A percentile compares a stretch with the other conserved stretches of the same genome.
These are phyloP conservation scores for Diaporthe eres DNA, from an alignment of 2,329 filamentous ascomycete species.

Conservation along the genomic window DNA sequence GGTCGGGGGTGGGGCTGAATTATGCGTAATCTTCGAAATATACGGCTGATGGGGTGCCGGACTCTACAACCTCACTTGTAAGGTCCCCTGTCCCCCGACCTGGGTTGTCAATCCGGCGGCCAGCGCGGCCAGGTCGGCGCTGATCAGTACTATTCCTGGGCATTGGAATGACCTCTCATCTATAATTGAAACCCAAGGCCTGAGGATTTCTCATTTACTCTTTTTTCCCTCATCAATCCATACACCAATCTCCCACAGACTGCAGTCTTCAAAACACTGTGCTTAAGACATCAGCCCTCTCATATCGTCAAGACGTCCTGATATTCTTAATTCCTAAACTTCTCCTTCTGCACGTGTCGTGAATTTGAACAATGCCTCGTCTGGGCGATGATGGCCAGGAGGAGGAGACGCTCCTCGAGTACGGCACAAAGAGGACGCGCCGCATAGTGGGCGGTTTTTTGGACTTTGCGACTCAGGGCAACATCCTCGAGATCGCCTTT, in stretches of 20 bases:
- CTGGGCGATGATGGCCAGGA: constrained; percentile 46
- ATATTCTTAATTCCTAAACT: not conserved
- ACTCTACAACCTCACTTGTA: not conserved
- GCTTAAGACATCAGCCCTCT: not conserved
- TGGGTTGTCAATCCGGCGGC: constrained; percentile 29
- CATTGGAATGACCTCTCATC: constrained; percentile 17
- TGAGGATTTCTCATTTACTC: not conserved
- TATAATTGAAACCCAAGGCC: constrained; percentile 1
- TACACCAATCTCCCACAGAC: not conserved
- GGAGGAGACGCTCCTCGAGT: constrained; percentile 61
- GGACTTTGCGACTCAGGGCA: constrained; percentile 81
- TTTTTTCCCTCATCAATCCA: not conserved
- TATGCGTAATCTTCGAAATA: not conserved
- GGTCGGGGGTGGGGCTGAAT: no score
- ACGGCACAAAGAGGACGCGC: constrained; percentile 62
- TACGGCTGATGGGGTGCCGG: not conserved
- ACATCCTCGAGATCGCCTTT: constrained; percentile 82
- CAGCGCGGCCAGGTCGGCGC: constrained; percentile 23
- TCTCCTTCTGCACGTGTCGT: no score
- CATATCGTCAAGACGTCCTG: not conserved
- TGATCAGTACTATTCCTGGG: constrained; percentile 24
- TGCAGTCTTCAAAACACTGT: not conserved
- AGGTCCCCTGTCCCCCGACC: not conserved
- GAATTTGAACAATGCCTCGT: constrained; percentile 47
- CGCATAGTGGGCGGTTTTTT: constrained; percentile 74